Conservation (phyloP, 2,329 filamentous ascomycete species). For the Venturia effusa region DNA sequence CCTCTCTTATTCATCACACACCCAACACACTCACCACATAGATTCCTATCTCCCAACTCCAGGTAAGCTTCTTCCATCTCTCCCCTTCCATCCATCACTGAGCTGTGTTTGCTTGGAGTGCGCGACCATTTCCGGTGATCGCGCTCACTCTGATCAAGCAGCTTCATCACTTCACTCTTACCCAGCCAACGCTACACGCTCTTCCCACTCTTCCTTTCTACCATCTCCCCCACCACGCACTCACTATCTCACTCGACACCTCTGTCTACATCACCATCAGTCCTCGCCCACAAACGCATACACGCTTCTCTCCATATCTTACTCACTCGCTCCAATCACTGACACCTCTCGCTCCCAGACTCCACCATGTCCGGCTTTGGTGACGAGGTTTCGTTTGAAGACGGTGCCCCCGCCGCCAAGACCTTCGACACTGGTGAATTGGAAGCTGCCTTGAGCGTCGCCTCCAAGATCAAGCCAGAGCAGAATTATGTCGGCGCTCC, state of each 20-base stretch:
- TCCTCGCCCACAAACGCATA: not conserved
- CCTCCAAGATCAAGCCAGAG: not conserved
- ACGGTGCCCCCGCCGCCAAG: not conserved
- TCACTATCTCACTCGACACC: not conserved
- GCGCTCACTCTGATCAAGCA: not conserved
- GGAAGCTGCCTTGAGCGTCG: not conserved
- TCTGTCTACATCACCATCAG: no score
- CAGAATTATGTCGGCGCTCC: constrained; percentile 6
- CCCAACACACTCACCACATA: not conserved
- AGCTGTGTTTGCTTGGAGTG: not conserved
- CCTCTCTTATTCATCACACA: not conserved
- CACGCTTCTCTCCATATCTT: not conserved
- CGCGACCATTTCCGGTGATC: not conserved
- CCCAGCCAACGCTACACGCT: not conserved
- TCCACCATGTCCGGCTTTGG: not conserved
- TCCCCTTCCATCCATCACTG: not conserved
- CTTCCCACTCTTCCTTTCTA: not conserved
- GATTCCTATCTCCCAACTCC: not conserved
- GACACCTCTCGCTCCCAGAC: not conserved
- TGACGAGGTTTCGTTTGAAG: not conserved
- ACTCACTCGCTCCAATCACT: not conserved
- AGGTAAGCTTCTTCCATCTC: constrained; percentile 1
- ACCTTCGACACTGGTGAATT: not conserved
- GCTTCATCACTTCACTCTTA: not conserved
- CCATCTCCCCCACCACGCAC: not conserved